Conservation (phyloP, 2,329 filamentous ascomycete genomes). For the Chaetomium sp. region DNA sequence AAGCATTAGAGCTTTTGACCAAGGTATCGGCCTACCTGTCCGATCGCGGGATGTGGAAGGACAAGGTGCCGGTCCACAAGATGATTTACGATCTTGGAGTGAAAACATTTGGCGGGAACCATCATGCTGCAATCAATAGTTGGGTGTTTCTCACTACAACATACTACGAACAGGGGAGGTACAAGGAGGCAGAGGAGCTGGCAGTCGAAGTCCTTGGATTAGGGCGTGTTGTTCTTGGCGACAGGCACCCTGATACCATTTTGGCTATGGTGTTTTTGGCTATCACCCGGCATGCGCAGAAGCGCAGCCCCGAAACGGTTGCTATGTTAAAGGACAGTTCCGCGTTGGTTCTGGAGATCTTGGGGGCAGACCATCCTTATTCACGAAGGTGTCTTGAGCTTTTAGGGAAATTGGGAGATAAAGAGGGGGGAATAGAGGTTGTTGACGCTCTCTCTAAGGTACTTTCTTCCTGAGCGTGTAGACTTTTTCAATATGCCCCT, state of each 20-base stretch:
- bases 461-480: no score
- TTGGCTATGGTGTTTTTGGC: no score
- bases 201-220: conserved; percentile 23
- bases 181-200: conserved; percentile 26
- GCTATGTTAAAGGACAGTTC: background rate
- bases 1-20: conserved; percentile 24
- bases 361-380: background rate
- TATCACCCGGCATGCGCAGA: background rate
- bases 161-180: conserved; percentile 31
- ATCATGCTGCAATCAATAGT: conserved; percentile 10
- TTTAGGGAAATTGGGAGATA: no score
- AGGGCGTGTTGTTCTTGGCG: background rate
- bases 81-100: conserved; percentile 22
- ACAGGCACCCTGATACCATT: background rate
- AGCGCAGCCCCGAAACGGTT: background rate
- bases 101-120: conserved; percentile 6
- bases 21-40: conserved; percentile 33
- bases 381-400: background rate
- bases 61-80: conserved; percentile 34
- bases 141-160: conserved; percentile 13
- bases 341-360: background rate
- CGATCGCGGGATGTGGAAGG: conserved; percentile 34
- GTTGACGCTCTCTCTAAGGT: no score
- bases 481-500: no score
- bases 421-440: no score